These are phyloP conservation scores for Dichomitus squalens DNA, from an alignment of 1,284 basidiomycete genomes.

Conservation along the genomic window DNA sequence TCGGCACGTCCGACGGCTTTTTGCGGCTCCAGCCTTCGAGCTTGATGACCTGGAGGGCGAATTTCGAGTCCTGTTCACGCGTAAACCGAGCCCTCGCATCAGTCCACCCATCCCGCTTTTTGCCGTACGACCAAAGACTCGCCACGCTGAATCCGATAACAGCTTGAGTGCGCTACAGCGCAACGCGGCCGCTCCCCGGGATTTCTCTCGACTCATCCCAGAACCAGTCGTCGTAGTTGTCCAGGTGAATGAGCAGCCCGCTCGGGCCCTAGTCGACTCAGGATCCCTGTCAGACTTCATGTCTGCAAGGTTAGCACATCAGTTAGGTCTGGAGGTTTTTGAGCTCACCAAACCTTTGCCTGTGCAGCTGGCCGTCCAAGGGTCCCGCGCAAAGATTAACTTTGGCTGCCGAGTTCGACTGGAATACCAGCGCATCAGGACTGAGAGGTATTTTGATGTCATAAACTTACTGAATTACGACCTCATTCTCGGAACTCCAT, in stretches of 20 bases:
- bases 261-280: constrained; percentile 5
- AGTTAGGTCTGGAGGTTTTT: neutral
- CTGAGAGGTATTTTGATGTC: constrained; percentile 32
- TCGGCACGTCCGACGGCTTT: too few species aligned
- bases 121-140: too few species aligned
- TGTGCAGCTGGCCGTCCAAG: constrained; percentile 12
- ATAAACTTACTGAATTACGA: constrained; percentile 26
- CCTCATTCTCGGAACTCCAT: constrained; percentile 26
- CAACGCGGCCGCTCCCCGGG: neutral
- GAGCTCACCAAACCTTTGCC: constrained; percentile 8
- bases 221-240: constrained; percentile 4
- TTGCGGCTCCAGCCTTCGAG: too few species aligned
- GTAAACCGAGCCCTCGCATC: too few species aligned
- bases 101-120: too few species aligned
- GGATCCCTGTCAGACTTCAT: constrained; percentile 11
- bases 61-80: too few species aligned
- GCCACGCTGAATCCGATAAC: too few species aligned
- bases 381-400: constrained; percentile 9
- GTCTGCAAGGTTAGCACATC: constrained; percentile 7
- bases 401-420: neutral
- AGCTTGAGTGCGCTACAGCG: constrained; percentile 11
- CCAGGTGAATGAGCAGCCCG: constrained; percentile 5
- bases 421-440: constrained; percentile 34
- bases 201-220: constrained; percentile 3
- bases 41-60: too few species aligned